Conservation (phyloP, 2,329 filamentous ascomycete species). For the Gliomastix tumulicola region DNA sequence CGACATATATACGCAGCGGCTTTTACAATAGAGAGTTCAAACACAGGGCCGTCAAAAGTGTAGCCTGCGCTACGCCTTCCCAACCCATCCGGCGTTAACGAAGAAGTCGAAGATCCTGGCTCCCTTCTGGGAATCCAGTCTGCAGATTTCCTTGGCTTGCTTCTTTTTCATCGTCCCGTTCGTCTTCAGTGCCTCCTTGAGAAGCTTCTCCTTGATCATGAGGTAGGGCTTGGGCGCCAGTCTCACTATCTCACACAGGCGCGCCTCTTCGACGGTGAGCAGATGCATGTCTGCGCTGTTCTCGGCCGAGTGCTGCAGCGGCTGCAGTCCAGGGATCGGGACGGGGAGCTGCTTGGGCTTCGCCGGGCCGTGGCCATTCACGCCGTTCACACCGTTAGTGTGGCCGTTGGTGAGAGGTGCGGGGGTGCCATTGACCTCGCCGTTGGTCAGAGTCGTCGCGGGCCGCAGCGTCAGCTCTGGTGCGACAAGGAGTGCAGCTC, state of each 20-base stretch:
- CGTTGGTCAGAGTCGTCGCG: constrained; percentile 20
- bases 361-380: constrained; percentile 22
- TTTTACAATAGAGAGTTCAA: background rate
- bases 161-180: constrained; percentile 92
- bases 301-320: constrained; percentile 65
- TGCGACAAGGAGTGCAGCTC: constrained; percentile 69
- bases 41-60: background rate
- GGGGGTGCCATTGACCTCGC: constrained; percentile 37
- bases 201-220: constrained; percentile 86
- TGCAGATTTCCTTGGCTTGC: constrained; percentile 77
- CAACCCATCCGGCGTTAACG: constrained; percentile 86
- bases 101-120: constrained; percentile 91
- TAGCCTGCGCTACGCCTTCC: no score
- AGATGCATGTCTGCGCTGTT: constrained; percentile 79
- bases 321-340: constrained; percentile 53
- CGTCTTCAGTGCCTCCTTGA: constrained; percentile 83
- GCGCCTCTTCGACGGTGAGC: constrained; percentile 73
- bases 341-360: constrained; percentile 47
- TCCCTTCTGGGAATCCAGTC: constrained; percentile 78
- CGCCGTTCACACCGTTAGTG: constrained; percentile 35
- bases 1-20: no score
- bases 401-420: constrained; percentile 48
- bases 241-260: constrained; percentile 77
- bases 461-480: constrained; percentile 66
- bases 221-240: constrained; percentile 92